Evolutionary conservation across 179 eudicot genomes (phyloP), one percentile per base, ranked within the genome.

Genomic region (Drosera spatulata): DNA sequence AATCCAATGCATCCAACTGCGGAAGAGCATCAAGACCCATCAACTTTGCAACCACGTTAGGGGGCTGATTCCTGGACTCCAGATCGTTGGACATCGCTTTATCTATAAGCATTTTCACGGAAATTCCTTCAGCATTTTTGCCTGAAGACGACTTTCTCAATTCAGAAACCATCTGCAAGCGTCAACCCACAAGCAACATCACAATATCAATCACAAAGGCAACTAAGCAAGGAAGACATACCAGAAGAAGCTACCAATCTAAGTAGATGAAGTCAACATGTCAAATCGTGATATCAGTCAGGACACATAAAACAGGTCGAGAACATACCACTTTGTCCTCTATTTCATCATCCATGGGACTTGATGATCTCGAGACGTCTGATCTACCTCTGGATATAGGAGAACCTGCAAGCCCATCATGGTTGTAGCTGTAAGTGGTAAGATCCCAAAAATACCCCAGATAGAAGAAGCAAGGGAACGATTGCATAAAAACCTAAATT

Each of bases 11-110:
- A 41, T 77, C 75, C 43, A 63, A 84, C 47, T 55, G 85, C 15
- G 97, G 96, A 63, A 94, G 75, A 52, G 78, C 73, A 66, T 90
- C 99, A 68, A 94, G 96, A 47, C 99, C 99, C 99, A 94, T 90
- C 70, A 94, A 78, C 76, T 78, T 85, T 15, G 99, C 99, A 66
- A 94, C 99, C 58, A 94, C 63, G 73, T 77, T 82, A 33, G 97
- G 86, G 11, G 99, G 70, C 50, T 59, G 83, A 9, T 67, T 82
- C 65, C 58, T 79, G 38, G 75, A 72, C 52, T 80, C 87, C 54
- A 75, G 71, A 69, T 94, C 97, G 62, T 80, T 85, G 22, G 86
- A 85, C 97, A 90, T 83, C 72, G 90, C 97, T 65, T 83, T 83
- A 59, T 83, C 97, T 13, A 94, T 83, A 62, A 90, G 90, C 87